Base-by-base conservation (phyloP, 2,329 filamentous ascomycete species). In the Seiridium unicorne region DNA sequence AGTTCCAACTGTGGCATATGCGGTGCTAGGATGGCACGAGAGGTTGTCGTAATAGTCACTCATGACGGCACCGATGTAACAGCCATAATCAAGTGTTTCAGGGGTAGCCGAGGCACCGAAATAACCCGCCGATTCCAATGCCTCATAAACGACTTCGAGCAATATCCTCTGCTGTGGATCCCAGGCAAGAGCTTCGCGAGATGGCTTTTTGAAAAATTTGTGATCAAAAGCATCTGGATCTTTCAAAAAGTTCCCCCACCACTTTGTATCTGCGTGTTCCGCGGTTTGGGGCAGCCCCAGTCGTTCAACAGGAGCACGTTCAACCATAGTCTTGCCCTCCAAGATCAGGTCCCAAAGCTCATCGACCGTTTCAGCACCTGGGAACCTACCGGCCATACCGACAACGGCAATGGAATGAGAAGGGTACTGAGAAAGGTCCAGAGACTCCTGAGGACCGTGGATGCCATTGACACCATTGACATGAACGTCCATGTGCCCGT, bases 21-120 rank as follows among this genome's bases (percentile, higher is more conserved):
- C 74, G 6, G 68, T 75, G 0, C 75, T 55, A 0, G 70, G 44
- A 40, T 79, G 68, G 32, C 71, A 73, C 3, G 71, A 68, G 1
- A 78, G 63, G 58, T 81, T 80, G 51, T 74, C 57, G 6, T 78
- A 73, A 59, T 81, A 81, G 56, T 81, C 76, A 6, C 63, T 65
- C 0, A 60, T 63, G 35, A 68, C 69, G 4, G 68, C 66, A 4
- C 77, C 77, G 2, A 80, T 66, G 49, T 74, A 81, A 34, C 70
- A 73, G 2, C 78, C 78, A 8, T 58, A 58, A 3, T 76, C 63
- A 5, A 62, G 44, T 13, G 34, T 61, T 2, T 67, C 62, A 11
- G 49, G 44, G 9, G 64, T 49, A 2, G 58, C 42, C 1, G 47
- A 38, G 5, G 55, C 6, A 51, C 55, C 40, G 57, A 66, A 66